Evolutionary conservation across 1,284 basidiomycete genomes (phyloP).

Genomic region (Trichosporon asahii): DNA sequence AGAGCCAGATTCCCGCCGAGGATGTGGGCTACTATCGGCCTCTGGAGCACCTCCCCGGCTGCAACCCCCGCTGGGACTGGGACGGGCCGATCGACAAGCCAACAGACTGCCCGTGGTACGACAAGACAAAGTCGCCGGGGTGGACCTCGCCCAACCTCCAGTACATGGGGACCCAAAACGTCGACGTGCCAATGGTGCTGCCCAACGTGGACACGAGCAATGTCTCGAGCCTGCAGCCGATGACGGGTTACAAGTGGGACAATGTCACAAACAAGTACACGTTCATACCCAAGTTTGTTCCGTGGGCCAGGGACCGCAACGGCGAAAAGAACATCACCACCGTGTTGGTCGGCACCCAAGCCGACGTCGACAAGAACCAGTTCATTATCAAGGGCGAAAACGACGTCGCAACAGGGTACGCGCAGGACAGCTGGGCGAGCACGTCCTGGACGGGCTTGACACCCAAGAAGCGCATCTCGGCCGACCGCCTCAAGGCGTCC

Average conservation of each 20-base stretch:
- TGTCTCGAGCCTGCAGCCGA: neutral
- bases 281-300: neutral
- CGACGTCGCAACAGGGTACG: too few species aligned
- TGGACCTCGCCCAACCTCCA: conserved; percentile 7
- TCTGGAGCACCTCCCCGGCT: conserved; percentile 14
- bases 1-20: conserved; percentile 1
- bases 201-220: neutral
- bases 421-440: too few species aligned
- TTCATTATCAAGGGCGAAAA: too few species aligned
- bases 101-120: too few species aligned
- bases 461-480: too few species aligned
- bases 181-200: neutral
- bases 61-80: conserved; percentile 22
- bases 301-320: neutral
- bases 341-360: too few species aligned
- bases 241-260: too few species aligned
- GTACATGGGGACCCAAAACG: neutral
- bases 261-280: too few species aligned
- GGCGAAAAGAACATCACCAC: too few species aligned
- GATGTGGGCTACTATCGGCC: conserved; percentile 28
- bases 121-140: conserved; percentile 4
- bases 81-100: neutral
- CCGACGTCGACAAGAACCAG: too few species aligned
- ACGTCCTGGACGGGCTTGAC: too few species aligned
- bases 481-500: too few species aligned